Conservation (phyloP, 2,329 filamentous ascomycete species). For the Cladorrhinum sp. region DNA sequence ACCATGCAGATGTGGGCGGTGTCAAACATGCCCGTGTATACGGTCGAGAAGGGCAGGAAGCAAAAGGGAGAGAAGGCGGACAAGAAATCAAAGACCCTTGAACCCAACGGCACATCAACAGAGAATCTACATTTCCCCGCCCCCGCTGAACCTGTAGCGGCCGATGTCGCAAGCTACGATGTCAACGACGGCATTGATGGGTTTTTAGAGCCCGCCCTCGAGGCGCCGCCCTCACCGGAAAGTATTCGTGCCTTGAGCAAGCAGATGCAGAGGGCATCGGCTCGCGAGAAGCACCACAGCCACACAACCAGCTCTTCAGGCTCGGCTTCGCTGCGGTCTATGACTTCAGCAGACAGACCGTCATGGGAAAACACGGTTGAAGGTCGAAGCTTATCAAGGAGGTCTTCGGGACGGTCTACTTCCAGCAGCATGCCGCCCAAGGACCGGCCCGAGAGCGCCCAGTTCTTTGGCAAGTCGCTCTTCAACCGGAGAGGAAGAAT, state of each 20-base stretch:
- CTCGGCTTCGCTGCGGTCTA: conserved; percentile 52
- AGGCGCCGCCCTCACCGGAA: conserved; percentile 60
- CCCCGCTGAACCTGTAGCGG: conserved; percentile 17
- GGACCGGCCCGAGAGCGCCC: conserved; percentile 58
- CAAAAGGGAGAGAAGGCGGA: conserved; percentile 14
- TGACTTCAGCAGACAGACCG: conserved; percentile 41
- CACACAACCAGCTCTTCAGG: conserved; percentile 53
- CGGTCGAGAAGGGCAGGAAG: conserved; percentile 21
- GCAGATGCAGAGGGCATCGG: conserved; percentile 55
- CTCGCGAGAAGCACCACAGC: conserved; percentile 45
- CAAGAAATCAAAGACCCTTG: conserved; percentile 23
- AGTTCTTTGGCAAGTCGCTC: conserved; percentile 57
- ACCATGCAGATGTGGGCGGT: conserved; percentile 31
- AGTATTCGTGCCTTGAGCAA: conserved; percentile 56
- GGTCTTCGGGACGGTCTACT: conserved; percentile 55
- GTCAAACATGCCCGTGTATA: conserved; percentile 28
- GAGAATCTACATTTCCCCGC: conserved; percentile 7
- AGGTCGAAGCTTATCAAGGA: conserved; percentile 49
- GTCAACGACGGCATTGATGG: conserved; percentile 35
- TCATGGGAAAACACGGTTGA: conserved; percentile 53
- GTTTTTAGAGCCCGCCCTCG: conserved; percentile 54
- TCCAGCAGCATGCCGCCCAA: conserved; percentile 50
- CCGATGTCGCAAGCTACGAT: conserved; percentile 12
- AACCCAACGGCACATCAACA: conserved; percentile 8
- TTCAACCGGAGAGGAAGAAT: conserved; percentile 54